Evolutionary conservation across 2,329 filamentous ascomycete genomes (phyloP).

Genomic region (Claviceps sp.): DNA sequence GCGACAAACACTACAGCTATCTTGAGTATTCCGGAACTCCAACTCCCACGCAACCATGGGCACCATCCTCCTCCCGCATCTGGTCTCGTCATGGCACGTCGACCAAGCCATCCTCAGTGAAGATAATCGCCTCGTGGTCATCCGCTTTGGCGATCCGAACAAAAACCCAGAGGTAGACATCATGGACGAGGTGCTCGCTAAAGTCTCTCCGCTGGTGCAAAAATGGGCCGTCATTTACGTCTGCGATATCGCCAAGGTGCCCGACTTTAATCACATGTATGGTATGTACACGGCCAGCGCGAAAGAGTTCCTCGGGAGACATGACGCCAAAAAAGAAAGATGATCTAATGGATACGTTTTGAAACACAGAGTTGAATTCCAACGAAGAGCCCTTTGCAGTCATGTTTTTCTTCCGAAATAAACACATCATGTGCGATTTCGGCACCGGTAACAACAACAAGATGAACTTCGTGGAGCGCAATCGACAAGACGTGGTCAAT

Average conservation of each 20-base stretch:
- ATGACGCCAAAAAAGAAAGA: not conserved
- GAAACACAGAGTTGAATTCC: slow-evolving; percentile 4
- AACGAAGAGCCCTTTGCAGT: slow-evolving; percentile 66
- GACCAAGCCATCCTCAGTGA: slow-evolving; percentile 85
- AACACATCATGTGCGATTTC: slow-evolving; percentile 98
- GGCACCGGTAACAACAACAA: slow-evolving; percentile 99
- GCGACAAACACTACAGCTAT: not conserved
- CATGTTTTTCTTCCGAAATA: slow-evolving; percentile 97
- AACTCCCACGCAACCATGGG: slow-evolving; percentile 34
- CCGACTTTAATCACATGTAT: slow-evolving; percentile 96
- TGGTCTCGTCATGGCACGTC: slow-evolving; percentile 91
- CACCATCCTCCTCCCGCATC: slow-evolving; percentile 83
- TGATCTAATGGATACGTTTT: not conserved
- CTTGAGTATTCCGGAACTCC: too few relatives aligned
- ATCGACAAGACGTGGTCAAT: slow-evolving; percentile 97
- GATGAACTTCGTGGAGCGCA: slow-evolving; percentile 83
- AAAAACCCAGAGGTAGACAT: slow-evolving; percentile 65
- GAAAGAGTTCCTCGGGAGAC: too few relatives aligned
- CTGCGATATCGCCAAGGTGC: slow-evolving; percentile 82
- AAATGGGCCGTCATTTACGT: slow-evolving; percentile 89
- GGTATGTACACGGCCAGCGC: slow-evolving; percentile 22
- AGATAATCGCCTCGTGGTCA: slow-evolving; percentile 84
- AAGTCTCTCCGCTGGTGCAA: slow-evolving; percentile 83
- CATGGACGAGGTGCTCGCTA: slow-evolving; percentile 87
- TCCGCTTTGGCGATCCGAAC: slow-evolving; percentile 60